Evolutionary conservation across 345 rosid genomes (phyloP).

Genomic region (Bruguiera gymnorhiza): DNA sequence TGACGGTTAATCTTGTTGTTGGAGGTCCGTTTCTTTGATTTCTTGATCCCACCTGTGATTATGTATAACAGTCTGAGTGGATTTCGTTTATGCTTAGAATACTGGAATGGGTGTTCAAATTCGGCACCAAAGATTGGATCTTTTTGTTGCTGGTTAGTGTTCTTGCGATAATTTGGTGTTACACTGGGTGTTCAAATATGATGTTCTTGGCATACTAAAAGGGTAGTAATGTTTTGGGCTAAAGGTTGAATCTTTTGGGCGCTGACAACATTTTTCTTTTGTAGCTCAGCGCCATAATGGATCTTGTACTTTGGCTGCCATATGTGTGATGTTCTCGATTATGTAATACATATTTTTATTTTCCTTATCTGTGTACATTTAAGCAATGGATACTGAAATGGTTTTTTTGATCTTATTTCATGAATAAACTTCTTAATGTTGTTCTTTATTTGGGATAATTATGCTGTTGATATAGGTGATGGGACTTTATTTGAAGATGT

Average conservation of each 20-base stretch:
- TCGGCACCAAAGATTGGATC: background rate
- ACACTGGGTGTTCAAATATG: background rate
- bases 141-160: background rate
- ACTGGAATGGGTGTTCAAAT: conserved; percentile 7
- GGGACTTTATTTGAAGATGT: background rate
- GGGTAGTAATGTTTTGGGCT: too few relatives aligned
- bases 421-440: conserved; percentile 6
- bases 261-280: too few relatives aligned
- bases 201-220: background rate
- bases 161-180: too few relatives aligned
- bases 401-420: background rate
- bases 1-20: background rate
- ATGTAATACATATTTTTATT: too few relatives aligned
- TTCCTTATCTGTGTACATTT: background rate
- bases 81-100: conserved; percentile 8
- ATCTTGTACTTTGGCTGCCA: too few relatives aligned
- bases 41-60: background rate
- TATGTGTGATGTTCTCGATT: too few relatives aligned
- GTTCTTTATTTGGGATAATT: conserved; percentile 2
- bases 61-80: too few relatives aligned
- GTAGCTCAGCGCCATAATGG: too few relatives aligned
- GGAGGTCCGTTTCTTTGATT: background rate
- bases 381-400: background rate
- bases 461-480: background rate
- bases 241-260: too few relatives aligned